These are phyloP conservation scores for Pleurotus cornucopiae DNA, from an alignment of 768 basidiomycete species.

Conservation along the genomic window DNA sequence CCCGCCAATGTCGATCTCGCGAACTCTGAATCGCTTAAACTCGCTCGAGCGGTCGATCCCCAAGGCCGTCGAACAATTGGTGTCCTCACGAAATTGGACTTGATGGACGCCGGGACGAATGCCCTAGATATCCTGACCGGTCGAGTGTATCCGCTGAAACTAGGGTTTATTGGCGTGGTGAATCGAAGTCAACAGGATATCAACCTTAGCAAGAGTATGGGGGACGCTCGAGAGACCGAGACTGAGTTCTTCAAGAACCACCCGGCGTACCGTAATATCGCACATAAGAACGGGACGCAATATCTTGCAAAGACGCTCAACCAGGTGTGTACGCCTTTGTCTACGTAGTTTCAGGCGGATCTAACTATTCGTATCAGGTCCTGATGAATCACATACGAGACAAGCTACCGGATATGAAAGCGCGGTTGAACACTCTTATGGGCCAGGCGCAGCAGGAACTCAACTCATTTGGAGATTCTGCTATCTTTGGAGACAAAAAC, in stretches of 20 bases:
- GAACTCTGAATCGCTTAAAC: conserved; percentile 96
- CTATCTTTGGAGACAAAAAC: conserved; percentile 88
- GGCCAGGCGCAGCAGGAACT: conserved; percentile 99
- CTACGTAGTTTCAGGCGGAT: too few relatives aligned
- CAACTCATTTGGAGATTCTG: conserved; percentile 92
- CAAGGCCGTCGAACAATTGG: conserved; percentile 96
- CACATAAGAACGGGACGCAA: conserved; percentile 97
- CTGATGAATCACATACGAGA: conserved; percentile 97
- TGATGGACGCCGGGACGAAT: conserved; percentile 99
- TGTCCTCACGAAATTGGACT: conserved; percentile 93
- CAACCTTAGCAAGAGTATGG: conserved; percentile 79
- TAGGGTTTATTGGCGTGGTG: conserved; percentile 97
- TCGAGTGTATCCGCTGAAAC: conserved; percentile 94
- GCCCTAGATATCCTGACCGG: conserved; percentile 95
- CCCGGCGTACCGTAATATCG: conserved; percentile 89
- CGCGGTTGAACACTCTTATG: conserved; percentile 94
- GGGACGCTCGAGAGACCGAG: conserved; percentile 81
- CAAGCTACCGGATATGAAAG: conserved; percentile 99
- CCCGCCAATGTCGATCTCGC: conserved; percentile 98
- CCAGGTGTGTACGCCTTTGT: conserved; percentile 49
- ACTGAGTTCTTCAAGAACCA: conserved; percentile 89
- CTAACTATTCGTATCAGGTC: conserved; percentile 42
- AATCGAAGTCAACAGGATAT: conserved; percentile 98
- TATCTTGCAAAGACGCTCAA: conserved; percentile 92
- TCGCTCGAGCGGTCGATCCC: conserved; percentile 92